Evolutionary conservation across 352 stramenopile genomes (phyloP).

Genomic region (Phytopythium cucurbitacearum): DNA sequence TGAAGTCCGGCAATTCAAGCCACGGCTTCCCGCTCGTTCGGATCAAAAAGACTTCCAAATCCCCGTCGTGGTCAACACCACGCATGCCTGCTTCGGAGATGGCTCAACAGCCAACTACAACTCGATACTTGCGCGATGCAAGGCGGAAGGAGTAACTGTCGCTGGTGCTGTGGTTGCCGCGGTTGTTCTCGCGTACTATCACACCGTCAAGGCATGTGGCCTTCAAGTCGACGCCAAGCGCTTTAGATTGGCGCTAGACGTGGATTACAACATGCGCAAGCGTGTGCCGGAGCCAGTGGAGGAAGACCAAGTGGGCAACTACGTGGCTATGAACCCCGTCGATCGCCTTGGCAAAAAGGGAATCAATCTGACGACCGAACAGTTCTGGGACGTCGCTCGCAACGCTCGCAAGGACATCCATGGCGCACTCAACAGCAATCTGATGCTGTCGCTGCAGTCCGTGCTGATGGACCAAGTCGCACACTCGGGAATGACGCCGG

Average conservation of each 20-base stretch:
- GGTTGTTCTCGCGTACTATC: conserved; percentile 18
- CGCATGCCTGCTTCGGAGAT: conserved; percentile 18
- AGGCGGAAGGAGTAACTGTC: conserved; percentile 26
- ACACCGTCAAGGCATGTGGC: conserved; percentile 8
- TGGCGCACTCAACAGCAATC: conserved; percentile 10
- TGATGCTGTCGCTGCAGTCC: conserved; percentile 8
- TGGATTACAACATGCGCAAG: conserved; percentile 44
- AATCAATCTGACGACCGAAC: conserved; percentile 15
- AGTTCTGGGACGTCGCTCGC: conserved; percentile 47
- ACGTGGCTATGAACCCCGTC: conserved; percentile 16
- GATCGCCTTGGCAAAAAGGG: conserved; percentile 13
- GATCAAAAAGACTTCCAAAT: conserved; percentile 24
- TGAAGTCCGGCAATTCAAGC: conserved; percentile 12
- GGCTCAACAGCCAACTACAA: conserved; percentile 16
- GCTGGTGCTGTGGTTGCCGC: conserved; percentile 21
- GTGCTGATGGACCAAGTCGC: conserved; percentile 13
- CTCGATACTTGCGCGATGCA: conserved; percentile 20
- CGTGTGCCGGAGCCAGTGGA: conserved; percentile 22
- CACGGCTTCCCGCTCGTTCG: conserved; percentile 11
- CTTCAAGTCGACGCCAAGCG: conserved; percentile 12
- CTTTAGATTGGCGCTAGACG: conserved; percentile 27
- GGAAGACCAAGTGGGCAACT: conserved; percentile 23
- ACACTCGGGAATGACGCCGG: conserved; percentile 11
- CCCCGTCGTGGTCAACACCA: conserved; percentile 15
- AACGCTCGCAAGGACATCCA: conserved; percentile 21